Base-by-base conservation (phyloP, 345 rosid species). In the Noccaea bulbosa region DNA sequence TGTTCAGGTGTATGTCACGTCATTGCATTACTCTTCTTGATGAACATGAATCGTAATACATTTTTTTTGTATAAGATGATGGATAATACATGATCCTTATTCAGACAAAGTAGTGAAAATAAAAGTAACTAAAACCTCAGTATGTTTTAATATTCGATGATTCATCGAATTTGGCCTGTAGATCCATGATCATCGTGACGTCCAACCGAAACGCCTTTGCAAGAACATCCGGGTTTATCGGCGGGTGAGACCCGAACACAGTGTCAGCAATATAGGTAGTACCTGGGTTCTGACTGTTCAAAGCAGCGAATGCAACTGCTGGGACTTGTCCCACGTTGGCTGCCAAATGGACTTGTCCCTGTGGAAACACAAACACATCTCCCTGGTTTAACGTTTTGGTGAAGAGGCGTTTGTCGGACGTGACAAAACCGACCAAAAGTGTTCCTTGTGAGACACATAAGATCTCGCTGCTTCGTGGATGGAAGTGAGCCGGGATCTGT, bases 381-480 rank as follows among this genome's bases (percentile, higher is more conserved):
- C 52, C 52, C 24, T 0, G 0, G 4, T 58, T 22, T 2, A 57
- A 57, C 3, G 49, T 58, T 69, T 69, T 69, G 1, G 32, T 11
- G 16, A 69, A 35, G 0, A 69, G 58, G 0, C 73, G 73, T n/a
- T 17, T 11, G 35, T 46, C 12, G 11, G 74, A 61, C 0, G 78
- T 5, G 9, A 74, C 54, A 40, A 74, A 74, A 0, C 78, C 78
- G 1, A 41, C 72, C 0, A 7, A 15, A 33, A 75, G 57, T 0
- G 53, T 69, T 15, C 79, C 79, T 6, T 62, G 0, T 0, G 2
- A 1, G 15, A 75, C 65, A 8, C 6, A 2, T 24, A 75, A 37
- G 27, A 69, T 38, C 66, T 75, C 78, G 2, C 74, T 27, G 37
- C 74, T 74, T 44, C 78, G 78, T 22, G 78, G 78, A 8, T 75